Conservation (phyloP, 2,329 filamentous ascomycete species). For the Xylaria sp. region DNA sequence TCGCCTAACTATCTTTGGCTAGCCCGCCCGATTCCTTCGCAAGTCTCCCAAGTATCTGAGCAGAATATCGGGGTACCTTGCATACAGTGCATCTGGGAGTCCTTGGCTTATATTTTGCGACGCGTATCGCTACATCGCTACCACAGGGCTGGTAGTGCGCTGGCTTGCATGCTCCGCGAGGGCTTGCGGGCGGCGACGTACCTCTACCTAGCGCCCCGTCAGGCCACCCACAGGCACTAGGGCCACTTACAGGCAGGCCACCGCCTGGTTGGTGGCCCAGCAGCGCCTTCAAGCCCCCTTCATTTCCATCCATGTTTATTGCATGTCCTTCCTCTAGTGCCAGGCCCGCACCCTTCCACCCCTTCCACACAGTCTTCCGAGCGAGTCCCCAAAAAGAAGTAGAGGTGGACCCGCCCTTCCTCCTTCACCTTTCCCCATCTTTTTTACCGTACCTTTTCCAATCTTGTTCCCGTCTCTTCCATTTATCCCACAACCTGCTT, state of each 20-base stretch:
- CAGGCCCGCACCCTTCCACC: neutral
- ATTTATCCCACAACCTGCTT: conserved; percentile 28
- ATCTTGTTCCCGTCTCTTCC: conserved; percentile 35
- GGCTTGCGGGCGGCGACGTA: conserved; percentile 17
- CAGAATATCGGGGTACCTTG: conserved; percentile 4
- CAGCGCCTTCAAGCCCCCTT: conserved; percentile 38
- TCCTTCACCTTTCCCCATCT: conserved; percentile 39
- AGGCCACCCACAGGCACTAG: conserved; percentile 19
- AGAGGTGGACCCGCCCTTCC: conserved; percentile 31
- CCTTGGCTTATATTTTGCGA: neutral
- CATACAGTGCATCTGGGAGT: conserved; percentile 28
- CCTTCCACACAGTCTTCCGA: conserved; percentile 8
- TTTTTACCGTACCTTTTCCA: conserved; percentile 37
- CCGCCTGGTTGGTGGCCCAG: conserved; percentile 25
- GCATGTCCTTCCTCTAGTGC: neutral
- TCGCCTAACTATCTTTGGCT: conserved; percentile 19
- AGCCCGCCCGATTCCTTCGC: neutral
- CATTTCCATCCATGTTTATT: conserved; percentile 35
- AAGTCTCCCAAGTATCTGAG: conserved; percentile 20
- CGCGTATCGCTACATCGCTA: conserved; percentile 27
- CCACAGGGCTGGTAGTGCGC: conserved; percentile 16
- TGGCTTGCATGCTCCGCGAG: conserved; percentile 18
- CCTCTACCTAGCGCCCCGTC: conserved; percentile 27
- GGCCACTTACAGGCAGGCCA: neutral
- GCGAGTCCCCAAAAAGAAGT: conserved; percentile 11